These are phyloP conservation scores for Cladosporium sp. DNA, from an alignment of 2,329 filamentous ascomycete species.

Conservation along the genomic window DNA sequence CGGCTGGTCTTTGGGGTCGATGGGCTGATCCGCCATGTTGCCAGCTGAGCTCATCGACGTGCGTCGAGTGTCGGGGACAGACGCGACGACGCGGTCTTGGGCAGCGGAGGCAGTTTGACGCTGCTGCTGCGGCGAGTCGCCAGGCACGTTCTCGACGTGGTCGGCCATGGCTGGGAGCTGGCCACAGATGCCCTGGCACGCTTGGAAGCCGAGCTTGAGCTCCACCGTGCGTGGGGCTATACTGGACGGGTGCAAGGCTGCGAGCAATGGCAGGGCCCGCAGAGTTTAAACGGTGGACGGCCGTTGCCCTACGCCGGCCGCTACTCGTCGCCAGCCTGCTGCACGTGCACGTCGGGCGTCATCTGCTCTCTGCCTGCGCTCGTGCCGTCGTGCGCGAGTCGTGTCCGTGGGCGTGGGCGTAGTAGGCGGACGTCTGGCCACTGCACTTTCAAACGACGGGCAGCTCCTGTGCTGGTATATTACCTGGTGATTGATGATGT, in stretches of 20 bases:
- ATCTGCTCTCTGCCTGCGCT: slow-evolving; percentile 3
- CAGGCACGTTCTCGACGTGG: not conserved
- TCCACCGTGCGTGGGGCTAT: slow-evolving; percentile 8
- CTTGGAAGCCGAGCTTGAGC: slow-evolving; percentile 1
- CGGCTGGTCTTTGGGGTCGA: slow-evolving; percentile 7
- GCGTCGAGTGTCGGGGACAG: slow-evolving; percentile 18
- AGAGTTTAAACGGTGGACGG: not conserved
- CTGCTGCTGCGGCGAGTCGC: not conserved
- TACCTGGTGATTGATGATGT: no score
- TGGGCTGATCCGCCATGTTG: slow-evolving; percentile 15
- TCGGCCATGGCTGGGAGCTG: slow-evolving; percentile 9
- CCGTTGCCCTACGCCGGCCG: not conserved
- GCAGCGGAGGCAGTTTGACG: not conserved
- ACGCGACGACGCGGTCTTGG: slow-evolving; percentile 10
- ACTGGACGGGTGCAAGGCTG: not conserved
- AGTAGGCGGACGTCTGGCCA: no score
- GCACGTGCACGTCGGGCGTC: slow-evolving; percentile 7
- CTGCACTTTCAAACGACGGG: no score
- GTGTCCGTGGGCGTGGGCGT: no score
- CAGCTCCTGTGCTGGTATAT: no score
- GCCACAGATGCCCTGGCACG: not conserved
- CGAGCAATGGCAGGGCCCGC: not conserved
- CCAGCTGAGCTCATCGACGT: slow-evolving; percentile 19
- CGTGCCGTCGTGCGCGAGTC: not conserved
- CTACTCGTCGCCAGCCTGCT: not conserved